Percentiles rank a stretch among this genome's conserved stretches.
These are phyloP conservation scores for Trypanosoma theileri DNA, from an alignment of 208 protist genomes.

Conservation along the genomic window DNA sequence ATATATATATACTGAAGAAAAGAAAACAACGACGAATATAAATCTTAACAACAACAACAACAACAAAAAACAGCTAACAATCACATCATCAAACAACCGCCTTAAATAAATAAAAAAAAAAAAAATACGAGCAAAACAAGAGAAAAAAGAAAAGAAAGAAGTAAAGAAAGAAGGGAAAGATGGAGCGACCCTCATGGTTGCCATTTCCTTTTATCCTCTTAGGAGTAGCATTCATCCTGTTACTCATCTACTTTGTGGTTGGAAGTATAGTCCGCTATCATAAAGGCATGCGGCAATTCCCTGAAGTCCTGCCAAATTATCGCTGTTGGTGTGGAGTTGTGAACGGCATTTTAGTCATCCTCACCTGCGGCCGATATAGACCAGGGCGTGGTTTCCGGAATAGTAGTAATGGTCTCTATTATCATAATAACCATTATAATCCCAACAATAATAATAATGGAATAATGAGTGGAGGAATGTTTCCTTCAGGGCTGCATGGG, in stretches of 20 bases:
- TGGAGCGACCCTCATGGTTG: conserved; percentile 18
- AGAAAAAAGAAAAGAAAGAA: neutral
- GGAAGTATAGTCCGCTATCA: conserved; percentile 74
- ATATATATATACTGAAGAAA: conserved; percentile 14
- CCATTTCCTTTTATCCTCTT: conserved; percentile 38
- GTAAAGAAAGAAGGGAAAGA: neutral
- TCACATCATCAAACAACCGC: too few relatives aligned
- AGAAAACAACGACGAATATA: neutral
- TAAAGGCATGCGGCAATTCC: conserved; percentile 66
- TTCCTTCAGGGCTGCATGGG: conserved; percentile 29
- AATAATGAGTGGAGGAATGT: neutral
- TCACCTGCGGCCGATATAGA: conserved; percentile 49
- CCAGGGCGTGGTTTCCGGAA: neutral
- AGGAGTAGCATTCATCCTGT: conserved; percentile 30
- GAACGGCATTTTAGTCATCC: conserved; percentile 26
- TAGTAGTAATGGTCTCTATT: neutral
- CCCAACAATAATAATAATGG: conserved; percentile 2
- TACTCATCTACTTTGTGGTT: conserved; percentile 58
- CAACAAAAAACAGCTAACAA: too few relatives aligned
- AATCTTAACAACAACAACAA: neutral
- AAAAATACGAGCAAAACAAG: neutral
- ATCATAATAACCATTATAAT: neutral
- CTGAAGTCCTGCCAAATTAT: conserved; percentile 81
- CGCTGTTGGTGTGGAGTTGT: conserved; percentile 54
- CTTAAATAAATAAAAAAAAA: too few relatives aligned